A percentile compares a stretch with the other conserved stretches of the same genome.
Conservation (phyloP, 768 basidiomycete genomes). For the Lyophyllum decastes region DNA sequence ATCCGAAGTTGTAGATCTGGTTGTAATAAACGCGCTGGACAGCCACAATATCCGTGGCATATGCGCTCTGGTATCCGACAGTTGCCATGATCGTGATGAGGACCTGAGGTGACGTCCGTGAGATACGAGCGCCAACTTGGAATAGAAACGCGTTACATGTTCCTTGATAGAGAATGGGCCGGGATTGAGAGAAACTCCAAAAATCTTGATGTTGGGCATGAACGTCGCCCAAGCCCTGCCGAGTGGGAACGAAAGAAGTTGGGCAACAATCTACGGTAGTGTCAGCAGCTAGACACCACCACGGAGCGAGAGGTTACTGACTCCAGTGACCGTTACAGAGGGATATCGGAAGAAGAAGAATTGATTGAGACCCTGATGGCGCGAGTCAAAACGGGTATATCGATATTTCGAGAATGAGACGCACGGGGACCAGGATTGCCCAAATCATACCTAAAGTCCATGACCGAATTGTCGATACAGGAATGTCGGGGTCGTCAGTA, state of each 20-base stretch:
- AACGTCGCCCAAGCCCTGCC: constrained; percentile 59
- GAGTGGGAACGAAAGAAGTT: constrained; percentile 67
- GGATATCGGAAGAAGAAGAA: constrained; percentile 82
- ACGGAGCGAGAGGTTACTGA: constrained; percentile 20
- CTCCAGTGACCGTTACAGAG: constrained; percentile 57
- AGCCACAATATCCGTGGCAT: constrained; percentile 77
- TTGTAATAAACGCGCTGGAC: constrained; percentile 75
- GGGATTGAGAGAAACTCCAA: constrained; percentile 58
- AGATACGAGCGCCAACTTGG: constrained; percentile 31
- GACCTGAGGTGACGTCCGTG: constrained; percentile 34
- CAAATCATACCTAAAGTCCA: constrained; percentile 75
- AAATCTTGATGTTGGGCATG: constrained; percentile 52
- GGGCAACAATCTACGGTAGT: constrained; percentile 55
- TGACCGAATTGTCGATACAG: constrained; percentile 62
- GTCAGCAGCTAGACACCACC: background rate
- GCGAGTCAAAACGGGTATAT: background rate
- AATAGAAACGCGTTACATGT: constrained; percentile 45
- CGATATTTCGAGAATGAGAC: constrained; percentile 5
- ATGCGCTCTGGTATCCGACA: constrained; percentile 52
- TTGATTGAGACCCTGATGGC: constrained; percentile 57
- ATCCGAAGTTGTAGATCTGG: constrained; percentile 58
- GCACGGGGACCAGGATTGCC: constrained; percentile 62
- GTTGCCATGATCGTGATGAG: constrained; percentile 55
- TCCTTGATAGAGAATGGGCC: constrained; percentile 80
- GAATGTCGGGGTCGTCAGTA: constrained; percentile 67